These are phyloP conservation scores for Diaporthe aspalathi DNA, from an alignment of 2,329 filamentous ascomycete species.

Conservation along the genomic window DNA sequence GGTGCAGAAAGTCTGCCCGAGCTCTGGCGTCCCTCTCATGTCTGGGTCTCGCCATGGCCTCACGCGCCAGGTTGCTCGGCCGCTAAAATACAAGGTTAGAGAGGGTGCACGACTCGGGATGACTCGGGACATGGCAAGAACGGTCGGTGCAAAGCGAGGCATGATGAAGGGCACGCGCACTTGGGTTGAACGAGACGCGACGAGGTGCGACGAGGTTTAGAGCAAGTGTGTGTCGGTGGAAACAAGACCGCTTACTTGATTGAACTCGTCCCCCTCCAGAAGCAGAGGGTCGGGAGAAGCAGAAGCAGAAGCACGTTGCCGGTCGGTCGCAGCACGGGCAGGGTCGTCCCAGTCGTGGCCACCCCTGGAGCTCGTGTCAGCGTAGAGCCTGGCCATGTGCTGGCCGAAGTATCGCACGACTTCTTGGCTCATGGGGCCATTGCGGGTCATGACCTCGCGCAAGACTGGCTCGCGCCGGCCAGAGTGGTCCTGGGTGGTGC, in stretches of 20 bases:
- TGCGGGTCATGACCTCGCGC: conserved; percentile 34
- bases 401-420: conserved; percentile 36
- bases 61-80: conserved; percentile 15
- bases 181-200: not conserved
- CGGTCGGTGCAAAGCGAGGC: not conserved
- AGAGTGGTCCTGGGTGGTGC: conserved; percentile 29
- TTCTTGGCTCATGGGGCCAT: conserved; percentile 36
- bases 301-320: conserved; percentile 3
- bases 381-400: conserved; percentile 37
- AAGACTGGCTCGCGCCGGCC: conserved; percentile 19
- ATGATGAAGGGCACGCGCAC: not conserved
- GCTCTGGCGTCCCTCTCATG: conserved; percentile 19
- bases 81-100: conserved; percentile 32
- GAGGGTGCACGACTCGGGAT: not conserved
- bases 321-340: not conserved
- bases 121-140: not conserved
- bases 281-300: conserved; percentile 2
- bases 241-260: conserved; percentile 36
- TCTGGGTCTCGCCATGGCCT: not conserved
- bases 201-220: not conserved
- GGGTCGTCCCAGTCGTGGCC: conserved; percentile 23
- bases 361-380: conserved; percentile 32
- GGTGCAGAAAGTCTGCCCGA: not conserved
- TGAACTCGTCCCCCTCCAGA: conserved; percentile 14
- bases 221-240: conserved; percentile 6